Evolutionary conservation across 257 asterid genomes (phyloP).

Genomic region (Capsicum rhomboideum): DNA sequence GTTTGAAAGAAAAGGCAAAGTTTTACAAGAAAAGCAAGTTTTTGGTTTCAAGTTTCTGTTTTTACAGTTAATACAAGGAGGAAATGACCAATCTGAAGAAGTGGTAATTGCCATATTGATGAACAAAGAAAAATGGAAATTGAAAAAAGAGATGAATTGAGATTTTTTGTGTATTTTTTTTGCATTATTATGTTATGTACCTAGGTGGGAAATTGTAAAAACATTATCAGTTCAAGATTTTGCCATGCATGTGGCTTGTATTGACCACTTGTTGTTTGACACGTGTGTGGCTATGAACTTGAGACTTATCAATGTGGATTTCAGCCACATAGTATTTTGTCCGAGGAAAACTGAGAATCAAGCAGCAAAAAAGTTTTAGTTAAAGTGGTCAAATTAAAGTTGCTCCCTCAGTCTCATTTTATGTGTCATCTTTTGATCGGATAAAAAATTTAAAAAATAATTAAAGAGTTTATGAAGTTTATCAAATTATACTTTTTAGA

Average conservation of each 20-base stretch:
- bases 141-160: background rate
- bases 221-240: conserved; percentile 30
- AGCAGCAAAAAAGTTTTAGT: background rate
- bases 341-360: background rate
- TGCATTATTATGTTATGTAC: conserved; percentile 14
- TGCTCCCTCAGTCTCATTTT: no score
- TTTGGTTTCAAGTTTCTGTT: conserved; percentile 15
- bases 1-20: conserved; percentile 28
- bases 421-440: no score
- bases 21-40: conserved; percentile 12
- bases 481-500: no score
- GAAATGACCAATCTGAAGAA: conserved; percentile 52
- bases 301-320: background rate
- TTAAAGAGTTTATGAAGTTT: no score
- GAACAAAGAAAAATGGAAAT: background rate
- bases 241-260: conserved; percentile 27
- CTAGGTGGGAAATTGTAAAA: background rate
- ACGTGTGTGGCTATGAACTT: conserved; percentile 30
- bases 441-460: no score
- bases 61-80: conserved; percentile 24
- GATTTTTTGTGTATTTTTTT: background rate
- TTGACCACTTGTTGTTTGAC: conserved; percentile 39
- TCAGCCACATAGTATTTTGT: conserved; percentile 1
- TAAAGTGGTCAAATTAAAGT: background rate
- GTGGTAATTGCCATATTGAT: conserved; percentile 37